Evolutionary conservation across 306 rosid species (phyloP).

Genomic region (Geum urbanum): DNA sequence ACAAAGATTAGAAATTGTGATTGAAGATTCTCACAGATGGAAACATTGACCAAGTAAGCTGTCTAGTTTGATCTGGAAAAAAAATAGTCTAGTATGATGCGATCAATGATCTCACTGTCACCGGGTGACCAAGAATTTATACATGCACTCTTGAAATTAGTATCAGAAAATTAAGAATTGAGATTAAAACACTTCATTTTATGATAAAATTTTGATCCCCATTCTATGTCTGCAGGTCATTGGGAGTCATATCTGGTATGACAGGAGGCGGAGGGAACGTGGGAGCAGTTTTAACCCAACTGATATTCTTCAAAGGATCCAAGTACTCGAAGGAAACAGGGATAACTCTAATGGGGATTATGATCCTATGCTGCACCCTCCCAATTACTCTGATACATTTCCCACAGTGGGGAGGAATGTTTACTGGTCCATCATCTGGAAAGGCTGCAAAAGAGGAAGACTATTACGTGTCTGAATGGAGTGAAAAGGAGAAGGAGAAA

Average conservation of each 20-base stretch:
- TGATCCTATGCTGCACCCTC: slow-evolving; percentile 69
- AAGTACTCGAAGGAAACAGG: slow-evolving; percentile 68
- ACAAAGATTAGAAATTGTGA: background rate
- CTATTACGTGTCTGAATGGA: slow-evolving; percentile 74
- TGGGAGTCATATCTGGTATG: slow-evolving; percentile 84
- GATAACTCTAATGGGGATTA: slow-evolving; percentile 75
- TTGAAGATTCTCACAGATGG: background rate
- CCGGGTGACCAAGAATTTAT: too few species aligned
- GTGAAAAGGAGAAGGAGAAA: slow-evolving; percentile 48
- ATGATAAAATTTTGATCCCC: too few species aligned
- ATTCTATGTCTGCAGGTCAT: slow-evolving; percentile 44
- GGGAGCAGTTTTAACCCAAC: slow-evolving; percentile 78
- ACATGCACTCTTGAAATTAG: too few species aligned
- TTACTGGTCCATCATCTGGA: slow-evolving; percentile 53
- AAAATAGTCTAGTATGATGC: background rate
- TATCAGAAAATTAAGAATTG: too few species aligned
- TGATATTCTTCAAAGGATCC: slow-evolving; percentile 80
- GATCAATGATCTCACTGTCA: background rate
- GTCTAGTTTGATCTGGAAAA: too few species aligned
- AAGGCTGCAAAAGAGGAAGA: slow-evolving; percentile 58
- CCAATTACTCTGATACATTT: slow-evolving; percentile 55
- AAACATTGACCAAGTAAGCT: background rate
- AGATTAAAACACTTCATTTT: background rate
- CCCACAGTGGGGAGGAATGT: slow-evolving; percentile 94
- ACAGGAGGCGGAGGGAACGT: slow-evolving; percentile 94